Conservation (phyloP, 2,329 filamentous ascomycete species). For the Colletotrichum spaethianum region DNA sequence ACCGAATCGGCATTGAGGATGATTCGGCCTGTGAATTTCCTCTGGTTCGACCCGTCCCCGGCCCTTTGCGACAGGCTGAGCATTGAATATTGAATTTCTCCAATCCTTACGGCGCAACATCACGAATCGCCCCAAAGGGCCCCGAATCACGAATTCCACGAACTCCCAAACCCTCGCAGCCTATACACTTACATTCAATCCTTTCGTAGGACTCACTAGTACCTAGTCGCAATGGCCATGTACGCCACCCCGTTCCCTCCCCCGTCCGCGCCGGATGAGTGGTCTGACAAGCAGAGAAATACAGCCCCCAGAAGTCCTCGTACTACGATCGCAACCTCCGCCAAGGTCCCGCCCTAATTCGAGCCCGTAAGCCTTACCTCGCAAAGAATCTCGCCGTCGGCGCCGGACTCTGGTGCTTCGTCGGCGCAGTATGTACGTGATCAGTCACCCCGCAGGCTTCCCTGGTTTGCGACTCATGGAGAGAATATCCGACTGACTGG, state of each 20-base stretch:
- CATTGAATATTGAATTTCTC: conserved; percentile 26
- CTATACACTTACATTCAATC: not conserved
- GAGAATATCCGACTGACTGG: not conserved
- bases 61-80: conserved; percentile 26
- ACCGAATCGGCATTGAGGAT: conserved; percentile 23
- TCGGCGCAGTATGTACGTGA: conserved; percentile 89
- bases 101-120: conserved; percentile 23
- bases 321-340: conserved; percentile 94
- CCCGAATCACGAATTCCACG: not conserved
- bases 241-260: not conserved
- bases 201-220: not conserved
- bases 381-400: conserved; percentile 91
- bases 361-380: conserved; percentile 92
- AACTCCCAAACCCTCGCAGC: not conserved
- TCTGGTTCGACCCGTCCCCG: conserved; percentile 7
- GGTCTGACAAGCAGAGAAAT: conserved; percentile 34
- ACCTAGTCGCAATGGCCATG: conserved; percentile 29
- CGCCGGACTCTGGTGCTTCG: conserved; percentile 79
- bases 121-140: conserved; percentile 12
- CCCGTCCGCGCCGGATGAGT: conserved; percentile 9
- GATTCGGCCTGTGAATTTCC: conserved; percentile 24
- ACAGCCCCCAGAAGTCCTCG: conserved; percentile 68
- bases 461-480: not conserved
- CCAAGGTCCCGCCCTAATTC: conserved; percentile 89
- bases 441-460: not conserved